These are phyloP conservation scores for Trichoderma reesei DNA, from an alignment of 495 filamentous ascomycete genomes.

Conservation along the genomic window DNA sequence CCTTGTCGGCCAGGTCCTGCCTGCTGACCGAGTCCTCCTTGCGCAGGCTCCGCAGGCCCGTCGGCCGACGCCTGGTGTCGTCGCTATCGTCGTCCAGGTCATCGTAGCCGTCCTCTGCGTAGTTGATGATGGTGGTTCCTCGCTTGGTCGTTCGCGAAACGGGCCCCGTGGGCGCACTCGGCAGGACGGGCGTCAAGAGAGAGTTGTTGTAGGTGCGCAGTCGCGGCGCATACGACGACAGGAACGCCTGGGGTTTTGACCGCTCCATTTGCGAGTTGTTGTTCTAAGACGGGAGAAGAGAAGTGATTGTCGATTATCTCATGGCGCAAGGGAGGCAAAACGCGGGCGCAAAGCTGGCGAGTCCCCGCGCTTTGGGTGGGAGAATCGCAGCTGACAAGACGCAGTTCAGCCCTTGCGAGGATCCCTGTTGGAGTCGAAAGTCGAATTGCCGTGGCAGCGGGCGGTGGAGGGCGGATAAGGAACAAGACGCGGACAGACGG, in stretches of 20 bases:
- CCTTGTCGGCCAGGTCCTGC: constrained; percentile 55
- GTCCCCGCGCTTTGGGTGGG: not conserved
- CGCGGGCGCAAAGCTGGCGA: not conserved
- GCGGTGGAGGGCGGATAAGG: not conserved
- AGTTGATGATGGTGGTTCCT: constrained; percentile 92
- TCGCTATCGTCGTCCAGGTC: constrained; percentile 91
- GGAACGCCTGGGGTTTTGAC: constrained; percentile 65
- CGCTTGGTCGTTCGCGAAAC: constrained; percentile 85
- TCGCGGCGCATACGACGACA: constrained; percentile 85
- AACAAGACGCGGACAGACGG: no score
- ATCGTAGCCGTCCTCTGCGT: constrained; percentile 91
- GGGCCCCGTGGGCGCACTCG: constrained; percentile 51
- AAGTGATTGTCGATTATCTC: not conserved
- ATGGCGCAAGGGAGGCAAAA: constrained; percentile 10
- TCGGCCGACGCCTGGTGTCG: constrained; percentile 58
- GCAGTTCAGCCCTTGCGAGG: not conserved
- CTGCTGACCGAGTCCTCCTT: constrained; percentile 59
- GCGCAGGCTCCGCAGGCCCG: constrained; percentile 71
- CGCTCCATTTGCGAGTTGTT: constrained; percentile 30
- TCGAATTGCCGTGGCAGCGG: no score
- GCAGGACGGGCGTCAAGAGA: constrained; percentile 79
- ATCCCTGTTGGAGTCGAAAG: no score
- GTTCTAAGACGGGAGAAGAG: no score
- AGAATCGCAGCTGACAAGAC: not conserved
- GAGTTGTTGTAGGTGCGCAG: constrained; percentile 88